Conservation (phyloP, 495 filamentous ascomycete genomes). For the Penicillium samsonianum region DNA sequence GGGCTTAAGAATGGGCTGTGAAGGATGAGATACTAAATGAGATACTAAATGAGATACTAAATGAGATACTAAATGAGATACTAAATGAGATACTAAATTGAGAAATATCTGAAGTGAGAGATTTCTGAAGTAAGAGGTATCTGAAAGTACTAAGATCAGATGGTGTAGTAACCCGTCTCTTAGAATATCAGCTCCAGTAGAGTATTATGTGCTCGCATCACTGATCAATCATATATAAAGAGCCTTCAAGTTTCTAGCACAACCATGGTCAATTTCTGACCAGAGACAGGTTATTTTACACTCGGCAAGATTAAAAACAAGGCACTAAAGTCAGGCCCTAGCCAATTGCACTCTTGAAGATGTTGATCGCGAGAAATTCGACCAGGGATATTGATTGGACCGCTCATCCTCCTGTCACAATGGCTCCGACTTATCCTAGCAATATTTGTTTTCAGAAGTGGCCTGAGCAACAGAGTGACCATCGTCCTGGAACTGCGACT, state of each 20-base stretch:
- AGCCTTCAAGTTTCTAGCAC: background rate
- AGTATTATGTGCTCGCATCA: background rate
- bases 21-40: background rate
- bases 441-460: background rate
- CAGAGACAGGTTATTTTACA: no score
- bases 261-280: no score
- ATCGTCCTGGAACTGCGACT: no score
- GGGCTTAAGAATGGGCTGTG: constrained; percentile 23
- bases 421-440: background rate
- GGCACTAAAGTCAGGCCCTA: no score
- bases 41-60: background rate
- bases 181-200: background rate
- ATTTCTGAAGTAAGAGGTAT: background rate
- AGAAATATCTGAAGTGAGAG: background rate
- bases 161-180: background rate
- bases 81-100: background rate
- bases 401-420: background rate
- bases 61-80: background rate
- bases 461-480: no score
- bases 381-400: no score
- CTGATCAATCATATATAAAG: background rate
- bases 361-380: no score
- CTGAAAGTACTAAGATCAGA: no score
- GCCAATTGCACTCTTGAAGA: no score
- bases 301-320: no score